Percentiles rank a stretch among this genome's conserved stretches.
phyloP scores from a whole-genome alignment of 352 stramenopile species.

The Phytophthora citrophthora region DNA sequence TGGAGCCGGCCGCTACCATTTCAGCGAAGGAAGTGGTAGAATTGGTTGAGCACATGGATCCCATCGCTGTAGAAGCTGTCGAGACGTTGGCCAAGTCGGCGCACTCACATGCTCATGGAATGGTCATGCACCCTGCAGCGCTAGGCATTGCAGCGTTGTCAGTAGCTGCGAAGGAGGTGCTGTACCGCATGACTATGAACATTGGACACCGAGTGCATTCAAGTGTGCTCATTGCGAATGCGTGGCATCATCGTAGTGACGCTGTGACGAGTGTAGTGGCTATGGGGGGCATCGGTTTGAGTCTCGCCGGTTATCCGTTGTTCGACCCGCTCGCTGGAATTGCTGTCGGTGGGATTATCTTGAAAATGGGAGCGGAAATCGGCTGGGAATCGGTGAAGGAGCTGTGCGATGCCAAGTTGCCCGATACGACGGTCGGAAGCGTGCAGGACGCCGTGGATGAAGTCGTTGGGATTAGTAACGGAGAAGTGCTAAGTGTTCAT shows the following conservation, averaged over 20 bases:
- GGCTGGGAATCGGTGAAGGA: conserved; percentile 65
- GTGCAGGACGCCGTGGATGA: conserved; percentile 42
- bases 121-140: conserved; percentile 66
- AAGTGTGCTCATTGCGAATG: conserved; percentile 95
- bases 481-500: conserved; percentile 50
- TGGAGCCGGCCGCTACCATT: conserved; percentile 35
- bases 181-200: conserved; percentile 92
- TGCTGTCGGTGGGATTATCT: conserved; percentile 73
- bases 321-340: conserved; percentile 77
- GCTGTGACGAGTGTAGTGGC: conserved; percentile 84
- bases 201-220: conserved; percentile 92
- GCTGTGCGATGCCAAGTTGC: conserved; percentile 67
- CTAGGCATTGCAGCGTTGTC: conserved; percentile 87
- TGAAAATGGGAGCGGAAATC: conserved; percentile 82
- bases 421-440: conserved; percentile 41
- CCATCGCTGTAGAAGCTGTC: conserved; percentile 42
- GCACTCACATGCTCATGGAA: conserved; percentile 27
- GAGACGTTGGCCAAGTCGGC: conserved; percentile 32
- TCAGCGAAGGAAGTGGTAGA: conserved; percentile 30
- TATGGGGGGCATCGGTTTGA: conserved; percentile 67
- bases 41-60: conserved; percentile 36
- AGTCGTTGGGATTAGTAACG: conserved; percentile 49
- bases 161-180: conserved; percentile 91
- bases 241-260: conserved; percentile 94
- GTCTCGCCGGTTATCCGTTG: conserved; percentile 61